Evolutionary conservation across 169 alveolate genomes (phyloP).

Genomic region (Cryptosporidium meleagridis): DNA sequence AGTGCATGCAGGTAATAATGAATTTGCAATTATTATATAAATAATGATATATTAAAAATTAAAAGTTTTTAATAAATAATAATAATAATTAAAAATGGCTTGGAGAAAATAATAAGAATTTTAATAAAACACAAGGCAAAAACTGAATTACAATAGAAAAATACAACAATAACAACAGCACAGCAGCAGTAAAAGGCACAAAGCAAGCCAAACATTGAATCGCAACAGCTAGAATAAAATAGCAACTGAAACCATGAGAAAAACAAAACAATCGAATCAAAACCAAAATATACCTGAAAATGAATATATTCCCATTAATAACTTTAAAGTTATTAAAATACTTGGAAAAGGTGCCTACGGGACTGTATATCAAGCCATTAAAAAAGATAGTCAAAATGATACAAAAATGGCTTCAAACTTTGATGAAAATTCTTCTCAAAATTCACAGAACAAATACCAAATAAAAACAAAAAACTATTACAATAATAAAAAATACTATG

Average conservation of each 20-base stretch:
- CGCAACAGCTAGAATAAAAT: not conserved
- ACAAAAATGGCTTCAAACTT: no score
- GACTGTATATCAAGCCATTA: slow-evolving; percentile 50
- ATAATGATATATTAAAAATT: not conserved
- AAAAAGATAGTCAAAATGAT: not conserved
- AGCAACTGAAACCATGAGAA: not conserved
- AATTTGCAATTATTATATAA: not conserved
- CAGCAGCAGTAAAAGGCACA: no score
- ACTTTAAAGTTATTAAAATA: slow-evolving; percentile 44
- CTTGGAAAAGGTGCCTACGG: slow-evolving; percentile 75
- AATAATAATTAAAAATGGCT: not conserved
- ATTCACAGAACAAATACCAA: no score
- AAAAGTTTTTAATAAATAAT: not conserved
- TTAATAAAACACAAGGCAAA: no score
- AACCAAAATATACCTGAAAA: not conserved
- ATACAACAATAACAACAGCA: no score
- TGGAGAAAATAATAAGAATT: not conserved
- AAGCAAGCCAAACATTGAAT: no score
- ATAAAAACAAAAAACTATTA: not conserved
- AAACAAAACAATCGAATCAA: not conserved
- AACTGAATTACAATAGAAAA: no score
- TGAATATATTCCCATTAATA: not conserved
- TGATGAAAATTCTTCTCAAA: not conserved
- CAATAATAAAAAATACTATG: slow-evolving; percentile 1
- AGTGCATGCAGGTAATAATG: not conserved